Evolutionary conservation across 1,139 yeast genomes (phyloP).

Genomic region (Lodderomyces theae): DNA sequence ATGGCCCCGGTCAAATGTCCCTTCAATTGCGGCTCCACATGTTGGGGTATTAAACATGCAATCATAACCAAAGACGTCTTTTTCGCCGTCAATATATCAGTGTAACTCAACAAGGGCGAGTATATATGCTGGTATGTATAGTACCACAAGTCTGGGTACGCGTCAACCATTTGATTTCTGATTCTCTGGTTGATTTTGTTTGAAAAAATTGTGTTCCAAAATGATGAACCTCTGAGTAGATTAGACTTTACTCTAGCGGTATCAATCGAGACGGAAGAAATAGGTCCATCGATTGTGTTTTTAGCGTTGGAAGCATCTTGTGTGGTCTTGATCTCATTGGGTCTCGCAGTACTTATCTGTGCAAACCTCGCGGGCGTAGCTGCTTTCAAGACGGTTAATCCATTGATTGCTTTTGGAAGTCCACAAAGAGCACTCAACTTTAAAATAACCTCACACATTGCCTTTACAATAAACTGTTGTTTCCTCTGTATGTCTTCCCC

Average conservation of each 20-base stretch:
- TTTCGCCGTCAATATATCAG: slow-evolving; percentile 57
- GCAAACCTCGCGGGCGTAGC: slow-evolving; percentile 57
- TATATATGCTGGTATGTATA: slow-evolving; percentile 75
- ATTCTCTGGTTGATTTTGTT: slow-evolving; percentile 67
- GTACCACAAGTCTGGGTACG: slow-evolving; percentile 84
- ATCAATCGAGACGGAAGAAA: slow-evolving; percentile 31
- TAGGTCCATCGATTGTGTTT: slow-evolving; percentile 46
- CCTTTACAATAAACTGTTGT: slow-evolving; percentile 46
- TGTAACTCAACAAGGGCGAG: slow-evolving; percentile 69
- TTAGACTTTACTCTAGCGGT: slow-evolving; percentile 26
- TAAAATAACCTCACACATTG: slow-evolving; percentile 70
- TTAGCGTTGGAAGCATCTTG: slow-evolving; percentile 15
- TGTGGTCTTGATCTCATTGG: slow-evolving; percentile 18
- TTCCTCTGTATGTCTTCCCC: slow-evolving; percentile 33
- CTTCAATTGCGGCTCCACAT: slow-evolving; percentile 86
- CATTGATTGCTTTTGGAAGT: slow-evolving; percentile 78
- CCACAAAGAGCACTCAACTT: slow-evolving; percentile 82
- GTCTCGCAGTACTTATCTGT: slow-evolving; percentile 24
- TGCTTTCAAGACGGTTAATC: slow-evolving; percentile 59
- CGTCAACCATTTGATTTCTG: slow-evolving; percentile 58
- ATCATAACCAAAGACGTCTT: slow-evolving; percentile 79
- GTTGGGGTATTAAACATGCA: slow-evolving; percentile 83
- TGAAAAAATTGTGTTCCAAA: slow-evolving; percentile 75
- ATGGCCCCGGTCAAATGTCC: slow-evolving; percentile 87
- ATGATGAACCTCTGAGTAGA: slow-evolving; percentile 52